These are phyloP conservation scores for Ehretia macrophylla DNA, from an alignment of 257 asterid genomes.

Conservation along the genomic window DNA sequence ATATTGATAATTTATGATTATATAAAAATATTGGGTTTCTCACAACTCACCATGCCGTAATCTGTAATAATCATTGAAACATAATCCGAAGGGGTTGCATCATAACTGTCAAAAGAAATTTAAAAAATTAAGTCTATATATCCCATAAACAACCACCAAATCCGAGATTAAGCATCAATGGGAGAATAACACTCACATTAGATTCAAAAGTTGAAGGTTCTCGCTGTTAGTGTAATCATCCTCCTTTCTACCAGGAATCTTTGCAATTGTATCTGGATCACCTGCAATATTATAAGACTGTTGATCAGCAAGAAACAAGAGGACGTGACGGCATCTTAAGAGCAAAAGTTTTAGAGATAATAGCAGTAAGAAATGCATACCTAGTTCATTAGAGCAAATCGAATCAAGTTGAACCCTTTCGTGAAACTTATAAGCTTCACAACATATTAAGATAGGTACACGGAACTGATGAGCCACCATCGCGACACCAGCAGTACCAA, in stretches of 20 bases:
- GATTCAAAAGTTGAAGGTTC: constrained; percentile 75
- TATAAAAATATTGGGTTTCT: constrained; percentile 4
- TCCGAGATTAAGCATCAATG: constrained; percentile 7
- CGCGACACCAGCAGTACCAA: constrained; percentile 88
- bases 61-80: constrained; percentile 81
- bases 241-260: constrained; percentile 64
- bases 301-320: constrained; percentile 8
- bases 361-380: constrained; percentile 29
- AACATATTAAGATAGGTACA: constrained; percentile 75
- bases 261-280: constrained; percentile 67
- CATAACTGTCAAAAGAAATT: constrained; percentile 51
- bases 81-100: constrained; percentile 82
- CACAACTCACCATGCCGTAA: constrained; percentile 79
- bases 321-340: neutral
- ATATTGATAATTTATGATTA: too few relatives aligned
- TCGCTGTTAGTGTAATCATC: constrained; percentile 51
- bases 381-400: constrained; percentile 85
- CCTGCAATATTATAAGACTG: constrained; percentile 27
- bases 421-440: constrained; percentile 90
- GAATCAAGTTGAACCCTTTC: constrained; percentile 97
- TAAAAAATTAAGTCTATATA: constrained; percentile 14
- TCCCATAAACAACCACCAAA: constrained; percentile 5
- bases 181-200: constrained; percentile 37
- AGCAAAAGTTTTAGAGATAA: neutral
- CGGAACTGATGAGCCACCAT: constrained; percentile 89